Evolutionary conservation across 2,329 filamentous ascomycete species (phyloP).

Genomic region (Chaetomiaceae sp.): DNA sequence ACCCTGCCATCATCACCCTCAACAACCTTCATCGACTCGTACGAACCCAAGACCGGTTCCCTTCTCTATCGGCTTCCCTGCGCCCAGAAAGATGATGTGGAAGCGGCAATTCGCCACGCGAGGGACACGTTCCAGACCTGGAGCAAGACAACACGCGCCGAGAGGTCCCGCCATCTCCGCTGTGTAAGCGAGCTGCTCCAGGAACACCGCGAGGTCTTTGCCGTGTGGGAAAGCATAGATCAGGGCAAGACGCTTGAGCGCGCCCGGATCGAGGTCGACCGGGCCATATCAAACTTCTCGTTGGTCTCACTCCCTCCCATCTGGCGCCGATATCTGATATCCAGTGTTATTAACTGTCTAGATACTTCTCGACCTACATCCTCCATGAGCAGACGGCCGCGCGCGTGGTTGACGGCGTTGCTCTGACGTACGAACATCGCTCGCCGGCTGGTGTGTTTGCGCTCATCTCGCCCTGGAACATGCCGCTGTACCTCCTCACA

Average conservation of each 20-base stretch:
- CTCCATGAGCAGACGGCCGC: conserved; percentile 31
- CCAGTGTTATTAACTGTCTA: conserved; percentile 3
- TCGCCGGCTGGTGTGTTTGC: conserved; percentile 33
- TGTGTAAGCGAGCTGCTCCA: conserved; percentile 27
- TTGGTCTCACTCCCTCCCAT: conserved; percentile 19
- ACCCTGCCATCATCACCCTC: conserved; percentile 14
- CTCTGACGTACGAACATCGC: conserved; percentile 33
- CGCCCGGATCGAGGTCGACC: conserved; percentile 31
- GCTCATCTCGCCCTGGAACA: conserved; percentile 34
- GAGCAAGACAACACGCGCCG: conserved; percentile 28
- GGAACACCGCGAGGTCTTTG: conserved; percentile 31
- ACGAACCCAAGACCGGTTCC: conserved; percentile 30
- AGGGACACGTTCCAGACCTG: conserved; percentile 28
- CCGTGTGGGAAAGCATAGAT: conserved; percentile 34
- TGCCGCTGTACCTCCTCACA: conserved; percentile 33
- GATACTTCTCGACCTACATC: conserved; percentile 34
- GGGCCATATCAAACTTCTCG: conserved; percentile 33
- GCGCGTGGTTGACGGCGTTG: conserved; percentile 31
- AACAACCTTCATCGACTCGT: conserved; percentile 25
- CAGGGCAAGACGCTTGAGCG: conserved; percentile 33
- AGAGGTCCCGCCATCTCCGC: conserved; percentile 27
- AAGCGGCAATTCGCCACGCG: conserved; percentile 25
- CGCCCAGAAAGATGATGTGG: conserved; percentile 25
- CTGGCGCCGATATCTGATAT: too few species aligned
- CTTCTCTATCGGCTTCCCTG: conserved; percentile 26